These are phyloP conservation scores for Ophiobolus disseminans DNA, from an alignment of 2,329 filamentous ascomycete genomes.

Conservation along the genomic window DNA sequence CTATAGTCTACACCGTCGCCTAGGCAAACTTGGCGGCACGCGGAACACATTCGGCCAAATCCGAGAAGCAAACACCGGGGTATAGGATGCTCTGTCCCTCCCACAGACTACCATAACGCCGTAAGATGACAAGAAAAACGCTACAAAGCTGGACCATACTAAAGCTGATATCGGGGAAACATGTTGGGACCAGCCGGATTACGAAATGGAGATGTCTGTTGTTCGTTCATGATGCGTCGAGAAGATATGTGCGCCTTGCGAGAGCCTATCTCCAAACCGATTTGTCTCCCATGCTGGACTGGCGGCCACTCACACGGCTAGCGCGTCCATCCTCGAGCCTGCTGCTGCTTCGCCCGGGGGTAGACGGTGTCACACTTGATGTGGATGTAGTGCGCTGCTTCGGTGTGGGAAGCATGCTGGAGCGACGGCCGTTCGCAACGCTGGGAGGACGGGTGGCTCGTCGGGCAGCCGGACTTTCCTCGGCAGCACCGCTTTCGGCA, in stretches of 20 bases:
- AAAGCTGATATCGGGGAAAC: slow-evolving; percentile 22
- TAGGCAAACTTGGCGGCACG: too few relatives aligned
- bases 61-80: slow-evolving; percentile 21
- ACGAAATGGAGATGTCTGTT: too few relatives aligned
- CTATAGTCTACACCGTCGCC: too few relatives aligned
- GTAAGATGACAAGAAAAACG: not conserved
- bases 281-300: slow-evolving; percentile 32
- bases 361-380: slow-evolving; percentile 21
- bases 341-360: slow-evolving; percentile 29
- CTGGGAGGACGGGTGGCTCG: slow-evolving; percentile 38
- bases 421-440: slow-evolving; percentile 38
- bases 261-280: slow-evolving; percentile 34
- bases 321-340: slow-evolving; percentile 32
- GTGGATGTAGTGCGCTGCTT: slow-evolving; percentile 35
- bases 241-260: slow-evolving; percentile 15
- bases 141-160: slow-evolving; percentile 3
- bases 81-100: slow-evolving; percentile 36
- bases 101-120: slow-evolving; percentile 18
- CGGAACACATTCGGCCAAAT: not conserved
- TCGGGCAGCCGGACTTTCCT: slow-evolving; percentile 40
- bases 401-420: slow-evolving; percentile 37
- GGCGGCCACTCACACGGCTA: slow-evolving; percentile 32
- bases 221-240: slow-evolving; percentile 4
- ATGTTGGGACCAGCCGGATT: too few relatives aligned
- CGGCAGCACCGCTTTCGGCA: slow-evolving; percentile 23